phyloP scores from a whole-genome alignment of 352 stramenopile species.

The Phytophthora quininea region DNA sequence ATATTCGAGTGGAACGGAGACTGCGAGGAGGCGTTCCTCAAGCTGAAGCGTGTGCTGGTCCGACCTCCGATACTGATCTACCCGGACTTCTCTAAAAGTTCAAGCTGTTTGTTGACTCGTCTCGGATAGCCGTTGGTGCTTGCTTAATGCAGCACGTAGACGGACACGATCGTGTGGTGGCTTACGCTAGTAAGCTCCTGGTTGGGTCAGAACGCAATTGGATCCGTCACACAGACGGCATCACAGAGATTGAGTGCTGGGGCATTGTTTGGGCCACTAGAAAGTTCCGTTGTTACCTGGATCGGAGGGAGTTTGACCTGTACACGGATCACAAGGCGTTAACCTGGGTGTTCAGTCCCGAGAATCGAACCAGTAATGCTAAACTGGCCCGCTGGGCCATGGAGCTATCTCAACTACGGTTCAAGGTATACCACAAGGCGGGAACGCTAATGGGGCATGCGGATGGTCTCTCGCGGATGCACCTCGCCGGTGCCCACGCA shows the following conservation, averaged over 20 bases:
- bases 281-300: background rate
- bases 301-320: background rate
- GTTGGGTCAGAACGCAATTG: background rate
- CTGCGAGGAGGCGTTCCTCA: background rate
- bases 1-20: background rate
- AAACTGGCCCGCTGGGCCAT: background rate
- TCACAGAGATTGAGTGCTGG: background rate
- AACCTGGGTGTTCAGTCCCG: background rate
- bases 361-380: background rate
- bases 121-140: background rate
- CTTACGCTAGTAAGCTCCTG: background rate
- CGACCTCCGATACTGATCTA: background rate
- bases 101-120: constrained; percentile 1
- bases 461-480: background rate
- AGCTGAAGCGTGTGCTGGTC: background rate
- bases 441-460: background rate
- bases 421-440: background rate
- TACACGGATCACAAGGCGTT: constrained; percentile 1
- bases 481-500: background rate
- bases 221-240: background rate
- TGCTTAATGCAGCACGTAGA: background rate
- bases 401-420: background rate
- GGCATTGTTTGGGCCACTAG: background rate
- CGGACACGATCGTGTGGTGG: background rate
- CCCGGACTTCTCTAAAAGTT: background rate